Base-by-base conservation (phyloP, 352 stramenopile genomes). In the Globisporangium acanthophoron region DNA sequence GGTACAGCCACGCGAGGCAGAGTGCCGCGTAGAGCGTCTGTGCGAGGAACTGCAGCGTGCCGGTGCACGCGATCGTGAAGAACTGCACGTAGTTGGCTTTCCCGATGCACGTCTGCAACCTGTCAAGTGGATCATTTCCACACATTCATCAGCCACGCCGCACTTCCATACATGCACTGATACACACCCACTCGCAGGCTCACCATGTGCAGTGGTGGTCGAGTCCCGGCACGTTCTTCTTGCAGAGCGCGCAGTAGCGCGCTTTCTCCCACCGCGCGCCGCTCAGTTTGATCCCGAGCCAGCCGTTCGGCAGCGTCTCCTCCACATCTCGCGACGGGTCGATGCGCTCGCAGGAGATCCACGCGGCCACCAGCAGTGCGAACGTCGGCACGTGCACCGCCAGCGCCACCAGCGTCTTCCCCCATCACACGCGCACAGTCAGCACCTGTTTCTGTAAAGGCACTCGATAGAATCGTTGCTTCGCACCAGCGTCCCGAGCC, bases 161-260 rank as follows among this genome's bases (percentile, higher is more conserved):
- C 12, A 2, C 40, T 39, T 39, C 33, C 33, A 47, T n/a, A 20
- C 15, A 21, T 27, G 24, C 24, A 27, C 24, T 27, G 24, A 47
- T 8, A 37, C 47, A 37, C 29, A n/a, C 20, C 3, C 35, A 27
- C 3, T 4, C 11, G 15, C 27, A 33, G 51, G 46, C 58, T 20
- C 55, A 87, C 78, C 85, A 95, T 12, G 85, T 95, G 73, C 85
- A 95, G 58, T 95, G 85, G 67, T 95, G 85, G 44, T 95, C 85
- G 7, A 95, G 65, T 4, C 85, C 85, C 1, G 85, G 85, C 13
- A 93, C 74, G 0, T 74, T 65, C 64, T 95, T 95, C 46, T 76
- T 74, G 58, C 85, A 95, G 15, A 93, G 54, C 3, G 83, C 78
- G 24, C 85, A 95, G 58, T 93, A 93, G 12, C 83, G 77, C 5